These are phyloP conservation scores for Rhizoclosmatium globosum DNA, from an alignment of 192 early-diverging fungal genomes.

Conservation along the genomic window DNA sequence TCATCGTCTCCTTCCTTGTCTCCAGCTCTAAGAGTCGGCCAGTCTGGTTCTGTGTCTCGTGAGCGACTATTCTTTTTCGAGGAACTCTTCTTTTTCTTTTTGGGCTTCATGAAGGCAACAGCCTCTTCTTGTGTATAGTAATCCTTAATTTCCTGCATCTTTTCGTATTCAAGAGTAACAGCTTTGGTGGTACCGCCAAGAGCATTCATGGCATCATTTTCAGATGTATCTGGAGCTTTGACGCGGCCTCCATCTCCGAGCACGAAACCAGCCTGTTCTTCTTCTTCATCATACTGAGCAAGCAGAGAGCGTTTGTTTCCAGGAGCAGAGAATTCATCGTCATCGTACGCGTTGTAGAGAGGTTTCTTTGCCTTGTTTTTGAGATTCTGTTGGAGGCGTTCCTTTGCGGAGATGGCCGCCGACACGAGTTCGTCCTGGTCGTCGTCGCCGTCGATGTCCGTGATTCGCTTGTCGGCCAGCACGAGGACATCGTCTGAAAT, in stretches of 20 bases:
- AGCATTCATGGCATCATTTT: constrained; percentile 50
- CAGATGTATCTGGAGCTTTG: constrained; percentile 19
- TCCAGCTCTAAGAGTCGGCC: background rate
- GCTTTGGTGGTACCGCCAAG: constrained; percentile 41
- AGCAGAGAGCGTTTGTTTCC: constrained; percentile 66
- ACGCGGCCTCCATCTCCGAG: constrained; percentile 61
- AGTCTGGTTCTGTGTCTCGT: constrained; percentile 28
- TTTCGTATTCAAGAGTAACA: constrained; percentile 57
- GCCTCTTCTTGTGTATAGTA: constrained; percentile 93
- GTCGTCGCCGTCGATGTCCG: constrained; percentile 51
- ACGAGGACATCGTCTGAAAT: constrained; percentile 86
- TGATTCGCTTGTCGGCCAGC: constrained; percentile 83
- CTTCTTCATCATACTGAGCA: constrained; percentile 84
- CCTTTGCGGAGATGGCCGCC: constrained; percentile 70
- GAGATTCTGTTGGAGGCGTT: constrained; percentile 72
- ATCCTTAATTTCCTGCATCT: constrained; percentile 75
- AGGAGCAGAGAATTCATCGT: constrained; percentile 59
- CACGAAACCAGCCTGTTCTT: constrained; percentile 60
- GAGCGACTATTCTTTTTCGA: constrained; percentile 5
- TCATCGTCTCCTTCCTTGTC: constrained; percentile 13
- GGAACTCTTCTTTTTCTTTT: constrained; percentile 63
- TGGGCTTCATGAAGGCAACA: constrained; percentile 81
- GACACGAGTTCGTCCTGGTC: constrained; percentile 80
- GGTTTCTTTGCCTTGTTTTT: constrained; percentile 77
- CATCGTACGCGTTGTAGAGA: constrained; percentile 77